Evolutionary conservation across 768 basidiomycete genomes (phyloP), one percentile per base, ranked within the genome.

Genomic region (Ephemerocybe angulata): DNA sequence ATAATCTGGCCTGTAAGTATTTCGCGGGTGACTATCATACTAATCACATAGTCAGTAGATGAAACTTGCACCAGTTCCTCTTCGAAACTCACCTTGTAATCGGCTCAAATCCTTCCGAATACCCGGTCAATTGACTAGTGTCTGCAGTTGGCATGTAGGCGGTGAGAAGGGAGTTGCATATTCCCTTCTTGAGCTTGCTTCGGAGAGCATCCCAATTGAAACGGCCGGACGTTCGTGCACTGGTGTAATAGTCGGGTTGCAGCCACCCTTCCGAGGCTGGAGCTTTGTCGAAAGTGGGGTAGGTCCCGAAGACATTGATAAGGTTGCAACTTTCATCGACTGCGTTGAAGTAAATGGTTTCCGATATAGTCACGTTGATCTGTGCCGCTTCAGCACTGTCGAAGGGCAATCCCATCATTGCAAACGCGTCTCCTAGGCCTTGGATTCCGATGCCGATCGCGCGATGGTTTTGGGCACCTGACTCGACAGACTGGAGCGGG

Each of bases 401-500:
- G 68, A 91, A 92, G 0, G 89, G 86, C 75, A 91, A 75, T 53
- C 85, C 84, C n/a, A 92, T 76, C 25, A 83, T 81, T 87, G 90
- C 90, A 75, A 92, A 92, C 2, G 87, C 78, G 60, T 92, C 90
- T 21, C 90, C 89, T 33, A 92, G 83, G 66, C 90, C 89, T 65
- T 92, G 86, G 41, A 91, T 88, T 62, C 89, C 89, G 61, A 92
- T 72, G 56, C 90, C 90, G 58, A 92, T 85, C 35, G 89, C 90
- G 35, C 90, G 84, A 70, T 92, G 88, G 40, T 88, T 85, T 79
- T 83, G 84, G 77, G 91, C 91, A 48, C 86, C 87, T 60, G 73
- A 78, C 55, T 78, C 81, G n/a, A 90, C 85, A 68, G 88, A 87
- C 24, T 4, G 12, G 17, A 19, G 19, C 1, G 41, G 38, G 17